These are phyloP conservation scores for Clitoria ternatea DNA, from an alignment of 306 rosid species.

Conservation along the genomic window DNA sequence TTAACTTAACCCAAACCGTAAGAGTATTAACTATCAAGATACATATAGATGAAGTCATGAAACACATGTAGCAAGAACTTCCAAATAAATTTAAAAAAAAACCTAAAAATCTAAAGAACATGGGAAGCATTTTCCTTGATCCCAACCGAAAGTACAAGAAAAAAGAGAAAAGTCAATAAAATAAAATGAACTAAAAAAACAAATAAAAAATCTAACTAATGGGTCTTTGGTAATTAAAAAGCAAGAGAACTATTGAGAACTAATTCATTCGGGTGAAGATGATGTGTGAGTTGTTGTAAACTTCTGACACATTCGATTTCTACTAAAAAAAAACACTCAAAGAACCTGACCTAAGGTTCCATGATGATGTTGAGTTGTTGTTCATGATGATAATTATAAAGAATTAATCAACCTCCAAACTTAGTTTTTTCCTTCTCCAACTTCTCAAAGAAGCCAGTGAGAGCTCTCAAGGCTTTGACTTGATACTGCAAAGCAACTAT, in stretches of 20 bases:
- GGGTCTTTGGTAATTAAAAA: constrained; percentile 14
- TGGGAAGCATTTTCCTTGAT: constrained; percentile 37
- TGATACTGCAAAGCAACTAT: constrained; percentile 68
- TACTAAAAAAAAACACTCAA: neutral
- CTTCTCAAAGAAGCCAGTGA: constrained; percentile 49
- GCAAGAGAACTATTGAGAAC: too few relatives aligned
- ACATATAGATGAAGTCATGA: constrained; percentile 1
- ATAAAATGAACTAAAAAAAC: too few relatives aligned
- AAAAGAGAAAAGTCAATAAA: neutral
- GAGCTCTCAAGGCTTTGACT: constrained; percentile 68
- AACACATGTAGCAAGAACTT: neutral
- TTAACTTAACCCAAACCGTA: constrained; percentile 1
- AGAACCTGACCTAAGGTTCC: constrained; percentile 12
- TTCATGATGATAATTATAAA: too few relatives aligned
- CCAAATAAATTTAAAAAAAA: neutral
- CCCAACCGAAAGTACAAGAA: constrained; percentile 32
- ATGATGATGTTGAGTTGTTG: neutral
- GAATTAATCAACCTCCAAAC: constrained; percentile 62
- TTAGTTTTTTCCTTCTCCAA: constrained; percentile 64
- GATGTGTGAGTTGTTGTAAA: too few relatives aligned
- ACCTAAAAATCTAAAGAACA: constrained; percentile 4
- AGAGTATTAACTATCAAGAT: constrained; percentile 23
- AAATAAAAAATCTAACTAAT: constrained; percentile 28
- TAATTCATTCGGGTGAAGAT: too few relatives aligned
- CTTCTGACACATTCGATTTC: too few relatives aligned